Percentiles rank a stretch among this genome's conserved stretches.
phyloP scores from a whole-genome alignment of 2,329 filamentous ascomycete species.

The Tolypocladium ophioglossoides region DNA sequence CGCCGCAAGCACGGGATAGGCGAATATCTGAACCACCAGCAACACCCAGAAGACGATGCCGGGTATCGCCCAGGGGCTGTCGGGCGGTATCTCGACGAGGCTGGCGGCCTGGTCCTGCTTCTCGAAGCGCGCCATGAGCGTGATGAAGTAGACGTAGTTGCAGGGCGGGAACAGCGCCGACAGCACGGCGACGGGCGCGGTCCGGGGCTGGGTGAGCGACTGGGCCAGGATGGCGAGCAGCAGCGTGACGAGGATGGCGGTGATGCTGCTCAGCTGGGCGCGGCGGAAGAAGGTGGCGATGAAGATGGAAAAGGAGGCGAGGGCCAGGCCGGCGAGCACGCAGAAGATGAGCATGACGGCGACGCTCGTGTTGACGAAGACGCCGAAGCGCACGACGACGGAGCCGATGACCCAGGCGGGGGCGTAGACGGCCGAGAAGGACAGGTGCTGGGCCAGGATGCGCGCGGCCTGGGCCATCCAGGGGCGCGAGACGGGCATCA shows the following conservation, averaged over 20 bases:
- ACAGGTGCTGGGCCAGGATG: slow-evolving; percentile 68
- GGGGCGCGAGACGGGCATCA: slow-evolving; percentile 66
- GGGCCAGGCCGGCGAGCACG: slow-evolving; percentile 62
- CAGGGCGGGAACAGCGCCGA: slow-evolving; percentile 76
- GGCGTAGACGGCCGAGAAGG: slow-evolving; percentile 70
- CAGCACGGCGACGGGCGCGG: slow-evolving; percentile 55
- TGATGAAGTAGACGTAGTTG: slow-evolving; percentile 75
- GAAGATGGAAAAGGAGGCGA: slow-evolving; percentile 72
- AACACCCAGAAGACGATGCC: slow-evolving; percentile 73
- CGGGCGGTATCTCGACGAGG: slow-evolving; percentile 50
- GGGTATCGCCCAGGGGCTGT: slow-evolving; percentile 56
- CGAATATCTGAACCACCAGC: slow-evolving; percentile 63
- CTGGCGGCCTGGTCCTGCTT: slow-evolving; percentile 47
- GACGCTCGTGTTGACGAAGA: slow-evolving; percentile 54
- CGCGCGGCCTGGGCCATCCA: slow-evolving; percentile 73
- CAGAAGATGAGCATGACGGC: slow-evolving; percentile 64
- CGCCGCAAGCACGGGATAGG: slow-evolving; percentile 66
- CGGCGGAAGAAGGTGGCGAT: slow-evolving; percentile 77
- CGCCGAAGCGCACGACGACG: slow-evolving; percentile 48
- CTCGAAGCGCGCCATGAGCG: slow-evolving; percentile 70
- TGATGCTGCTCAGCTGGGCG: slow-evolving; percentile 79
- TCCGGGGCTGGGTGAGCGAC: slow-evolving; percentile 51
- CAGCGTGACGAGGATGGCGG: slow-evolving; percentile 60
- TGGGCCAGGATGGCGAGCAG: slow-evolving; percentile 76
- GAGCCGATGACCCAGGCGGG: slow-evolving; percentile 76